Evolutionary conservation across 805 yeast genomes (phyloP).

Genomic region (Wickerhamia fluorescens): DNA sequence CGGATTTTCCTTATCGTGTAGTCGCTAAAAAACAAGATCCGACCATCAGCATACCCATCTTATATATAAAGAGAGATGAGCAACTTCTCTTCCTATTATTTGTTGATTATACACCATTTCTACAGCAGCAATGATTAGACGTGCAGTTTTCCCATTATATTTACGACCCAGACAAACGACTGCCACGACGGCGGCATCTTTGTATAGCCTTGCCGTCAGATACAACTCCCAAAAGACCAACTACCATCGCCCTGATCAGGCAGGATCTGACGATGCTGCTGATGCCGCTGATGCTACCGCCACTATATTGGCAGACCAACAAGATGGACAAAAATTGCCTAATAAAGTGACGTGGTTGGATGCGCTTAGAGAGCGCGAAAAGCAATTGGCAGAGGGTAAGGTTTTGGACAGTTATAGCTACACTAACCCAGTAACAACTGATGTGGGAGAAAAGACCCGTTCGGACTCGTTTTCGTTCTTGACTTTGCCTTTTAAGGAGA

Average conservation of each 20-base stretch:
- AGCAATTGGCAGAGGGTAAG: slow-evolving; percentile 67
- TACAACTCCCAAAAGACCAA: slow-evolving; percentile 6
- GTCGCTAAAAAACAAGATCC: too few species aligned
- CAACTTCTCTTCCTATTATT: too few species aligned
- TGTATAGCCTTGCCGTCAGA: too few species aligned
- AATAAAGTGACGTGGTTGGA: slow-evolving; percentile 76
- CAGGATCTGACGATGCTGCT: slow-evolving; percentile 43
- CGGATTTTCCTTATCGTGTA: too few species aligned
- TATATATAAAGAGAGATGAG: too few species aligned
- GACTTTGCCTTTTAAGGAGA: slow-evolving; percentile 76
- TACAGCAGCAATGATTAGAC: too few species aligned
- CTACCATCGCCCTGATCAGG: slow-evolving; percentile 25
- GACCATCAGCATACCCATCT: too few species aligned
- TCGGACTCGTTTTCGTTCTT: slow-evolving; percentile 69
- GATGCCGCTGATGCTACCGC: slow-evolving; percentile 71
- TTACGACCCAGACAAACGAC: too few species aligned
- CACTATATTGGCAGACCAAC: slow-evolving; percentile 56
- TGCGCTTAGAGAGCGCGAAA: slow-evolving; percentile 68
- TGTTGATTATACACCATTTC: too few species aligned
- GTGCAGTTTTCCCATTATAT: too few species aligned
- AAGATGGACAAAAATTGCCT: slow-evolving; percentile 41
- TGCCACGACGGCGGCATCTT: too few species aligned
- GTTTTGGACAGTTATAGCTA: slow-evolving; percentile 64
- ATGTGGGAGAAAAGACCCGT: slow-evolving; percentile 65
- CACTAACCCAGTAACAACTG: slow-evolving; percentile 64